Evolutionary conservation across 305 asterid species (phyloP), one percentile per base, ranked within the genome.

Genomic region (Stenogyne calaminthoides): DNA sequence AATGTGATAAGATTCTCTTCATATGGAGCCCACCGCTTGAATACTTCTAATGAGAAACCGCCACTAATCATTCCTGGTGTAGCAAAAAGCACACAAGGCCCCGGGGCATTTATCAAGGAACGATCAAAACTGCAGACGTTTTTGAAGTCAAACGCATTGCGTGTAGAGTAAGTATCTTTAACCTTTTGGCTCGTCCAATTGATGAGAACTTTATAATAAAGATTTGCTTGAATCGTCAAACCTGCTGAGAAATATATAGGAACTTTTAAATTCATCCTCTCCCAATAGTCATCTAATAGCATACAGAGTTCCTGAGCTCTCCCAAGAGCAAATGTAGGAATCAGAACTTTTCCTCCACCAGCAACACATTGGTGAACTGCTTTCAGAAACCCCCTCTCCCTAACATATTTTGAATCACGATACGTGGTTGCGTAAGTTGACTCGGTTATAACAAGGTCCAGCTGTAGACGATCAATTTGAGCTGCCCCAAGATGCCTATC

Each of bases 401-500:
- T 92, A 76, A 82, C 86, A 82, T 86, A 91, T 78, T 88, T 91
- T 56, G 98, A 94, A 78, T 94, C 98, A 74, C 98, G 97, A 69
- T 83, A 83, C 12, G 98, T 88, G 6, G 94, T 89, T 71, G 97
- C 98, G 84, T 94, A 91, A 72, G 98, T 94, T 63, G 98, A 88
- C 98, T 93, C 98, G 12, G 98, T 84, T 83, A 93, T 89, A 70
- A 93, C 93, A 69, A 91, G 96, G 78, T 93, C 98, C 80, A 93
- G 82, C 76, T 78, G 92, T 65, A 93, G 74, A 56, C 84, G 84
- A 76, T 93, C 98, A 76, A 91, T 91, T 82, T 89, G 96, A 80
- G 98, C 98, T 72, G 98, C 96, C 71, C 98, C 98, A 76, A 93
- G 97, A 88, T 91, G 98, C 76, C 96, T 86, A 80, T 91, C 98